Evolutionary conservation across 202 grass and related monocot genomes (phyloP), one percentile per base, ranked within the genome.

Genomic region (Elaeis oleifera): DNA sequence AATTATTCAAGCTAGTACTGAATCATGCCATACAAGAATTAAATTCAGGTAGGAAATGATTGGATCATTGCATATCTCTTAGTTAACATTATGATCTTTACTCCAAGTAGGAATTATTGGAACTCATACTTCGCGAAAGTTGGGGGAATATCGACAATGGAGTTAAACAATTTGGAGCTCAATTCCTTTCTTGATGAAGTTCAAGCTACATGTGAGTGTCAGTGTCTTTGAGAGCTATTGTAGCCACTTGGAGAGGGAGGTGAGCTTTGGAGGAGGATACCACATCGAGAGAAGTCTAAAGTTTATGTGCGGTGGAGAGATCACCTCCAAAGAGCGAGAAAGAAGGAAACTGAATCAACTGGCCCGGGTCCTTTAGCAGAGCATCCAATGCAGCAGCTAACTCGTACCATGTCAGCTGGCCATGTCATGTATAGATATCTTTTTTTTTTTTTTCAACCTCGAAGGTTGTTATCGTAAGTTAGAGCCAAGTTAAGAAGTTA

Each of bases 161-260:
- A 96, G 72, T 69, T 96, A 26, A 68, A 77, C 71, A 50, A 67
- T 28, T 72, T 90, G 73, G 91, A 96, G 70, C 70, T 96, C 0
- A 16, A 91, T 26, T 90, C 90, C 60, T 6, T 96, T 90, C 88
- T 68, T 90, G 53, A 74, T 90, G 81, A 60, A 74, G 71, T 96
- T 96, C 75, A 65, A 74, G 84, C 84, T 96, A 61, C 85, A 90
- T 73, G 84, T 96, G 0, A 90, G 84, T 59, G 52, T 72, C 1
- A 81, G 56, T 63, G 74, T 96, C 29, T 96, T 83, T 67, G 81
- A 80, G 79, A 96, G 68, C 75, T 91, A 96, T 62, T 81, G 87
- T 70, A 74, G 87, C 17, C 87, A 88, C 76, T 73, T 96, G 22
- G 84, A 96, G 77, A 87, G 87, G 72, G 91, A 96, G 81, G 79